These are phyloP conservation scores for Sordariomycetes sp. DNA, from an alignment of 2,329 filamentous ascomycete genomes.

Conservation along the genomic window DNA sequence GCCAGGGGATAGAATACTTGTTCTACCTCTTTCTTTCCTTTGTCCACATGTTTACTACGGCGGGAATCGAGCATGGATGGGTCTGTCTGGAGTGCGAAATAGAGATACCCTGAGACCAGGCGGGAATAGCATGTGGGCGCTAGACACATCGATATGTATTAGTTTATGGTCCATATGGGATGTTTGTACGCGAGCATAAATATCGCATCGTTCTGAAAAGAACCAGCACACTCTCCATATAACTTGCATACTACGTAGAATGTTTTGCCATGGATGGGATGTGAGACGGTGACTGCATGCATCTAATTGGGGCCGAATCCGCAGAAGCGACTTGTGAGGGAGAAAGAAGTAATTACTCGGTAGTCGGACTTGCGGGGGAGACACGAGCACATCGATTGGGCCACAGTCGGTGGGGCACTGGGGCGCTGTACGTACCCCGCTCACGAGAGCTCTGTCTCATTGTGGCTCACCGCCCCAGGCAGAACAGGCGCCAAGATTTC, in stretches of 20 bases:
- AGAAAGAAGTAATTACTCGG: too few species aligned
- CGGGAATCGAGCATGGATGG: not conserved
- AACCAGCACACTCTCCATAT: too few species aligned
- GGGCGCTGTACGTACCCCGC: not conserved
- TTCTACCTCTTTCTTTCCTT: not conserved
- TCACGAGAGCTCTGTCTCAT: not conserved
- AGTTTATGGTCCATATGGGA: not conserved
- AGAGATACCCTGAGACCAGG: not conserved
- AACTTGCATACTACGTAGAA: too few species aligned
- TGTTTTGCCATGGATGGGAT: too few species aligned
- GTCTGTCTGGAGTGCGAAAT: not conserved
- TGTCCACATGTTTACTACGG: not conserved
- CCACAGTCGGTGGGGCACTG: not conserved
- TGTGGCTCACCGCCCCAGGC: not conserved
- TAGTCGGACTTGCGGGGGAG: not conserved
- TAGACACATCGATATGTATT: not conserved
- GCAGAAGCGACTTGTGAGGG: too few species aligned
- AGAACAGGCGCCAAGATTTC: slow-evolving; percentile 4
- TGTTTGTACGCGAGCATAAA: not conserved
- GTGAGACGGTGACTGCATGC: too few species aligned
- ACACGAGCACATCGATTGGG: not conserved
- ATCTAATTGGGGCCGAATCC: too few species aligned
- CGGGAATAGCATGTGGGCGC: not conserved
- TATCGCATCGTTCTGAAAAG: too few species aligned
- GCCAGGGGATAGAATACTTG: not conserved